These are phyloP conservation scores for Ajuga chamaepitys DNA, from an alignment of 257 asterid species.

Conservation along the genomic window DNA sequence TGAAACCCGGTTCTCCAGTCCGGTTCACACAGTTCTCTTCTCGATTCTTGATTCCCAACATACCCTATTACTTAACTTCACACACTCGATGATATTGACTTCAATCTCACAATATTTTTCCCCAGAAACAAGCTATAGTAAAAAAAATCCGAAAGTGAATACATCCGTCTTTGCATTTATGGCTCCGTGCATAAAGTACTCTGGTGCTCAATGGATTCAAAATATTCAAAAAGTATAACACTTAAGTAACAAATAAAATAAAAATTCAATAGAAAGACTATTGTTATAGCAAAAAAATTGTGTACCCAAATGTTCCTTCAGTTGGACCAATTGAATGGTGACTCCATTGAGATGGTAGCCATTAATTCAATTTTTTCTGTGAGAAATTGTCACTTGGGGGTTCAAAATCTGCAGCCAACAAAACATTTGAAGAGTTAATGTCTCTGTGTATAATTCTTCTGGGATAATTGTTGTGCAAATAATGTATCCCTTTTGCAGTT, in stretches of 20 bases:
- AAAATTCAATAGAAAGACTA: background rate
- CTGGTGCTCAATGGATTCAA: conserved; percentile 83
- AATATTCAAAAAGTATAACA: background rate
- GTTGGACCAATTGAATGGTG: conserved; percentile 92
- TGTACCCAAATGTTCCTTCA: conserved; percentile 96
- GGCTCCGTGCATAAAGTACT: conserved; percentile 94
- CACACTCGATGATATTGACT: conserved; percentile 83
- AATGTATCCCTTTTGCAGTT: conserved; percentile 76
- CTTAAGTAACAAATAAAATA: background rate
- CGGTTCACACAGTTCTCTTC: too few relatives aligned
- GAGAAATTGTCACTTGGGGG: conserved; percentile 55
- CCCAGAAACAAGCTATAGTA: conserved; percentile 82
- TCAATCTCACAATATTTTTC: too few relatives aligned
- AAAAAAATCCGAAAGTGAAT: conserved; percentile 83
- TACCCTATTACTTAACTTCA: conserved; percentile 94
- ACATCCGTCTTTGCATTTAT: conserved; percentile 97
- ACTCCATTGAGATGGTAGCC: conserved; percentile 99
- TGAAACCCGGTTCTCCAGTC: too few relatives aligned
- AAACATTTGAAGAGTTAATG: conserved; percentile 73
- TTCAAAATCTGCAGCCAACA: conserved; percentile 64
- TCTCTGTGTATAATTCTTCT: conserved; percentile 93
- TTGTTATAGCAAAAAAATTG: too few relatives aligned
- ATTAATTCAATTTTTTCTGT: conserved; percentile 8
- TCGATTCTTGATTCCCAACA: too few relatives aligned
- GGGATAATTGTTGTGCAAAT: conserved; percentile 81